Evolutionary conservation across 2,329 filamentous ascomycete species (phyloP).

Genomic region (Sporothrix dimorphospora): DNA sequence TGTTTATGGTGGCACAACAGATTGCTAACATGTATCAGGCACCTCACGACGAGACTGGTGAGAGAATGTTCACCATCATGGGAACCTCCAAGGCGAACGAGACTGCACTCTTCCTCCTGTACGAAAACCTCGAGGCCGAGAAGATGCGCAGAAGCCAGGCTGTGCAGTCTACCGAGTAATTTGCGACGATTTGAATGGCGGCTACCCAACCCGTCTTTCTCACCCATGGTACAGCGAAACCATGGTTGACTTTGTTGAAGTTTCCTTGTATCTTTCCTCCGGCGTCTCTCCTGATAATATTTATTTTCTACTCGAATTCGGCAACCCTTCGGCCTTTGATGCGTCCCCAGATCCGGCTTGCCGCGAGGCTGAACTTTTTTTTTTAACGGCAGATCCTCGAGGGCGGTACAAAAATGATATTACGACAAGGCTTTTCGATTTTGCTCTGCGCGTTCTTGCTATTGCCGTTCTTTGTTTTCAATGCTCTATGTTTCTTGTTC

Average conservation of each 20-base stretch:
- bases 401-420: conserved; percentile 47
- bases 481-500: background rate
- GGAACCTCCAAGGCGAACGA: conserved; percentile 93
- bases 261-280: conserved; percentile 32
- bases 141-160: conserved; percentile 96
- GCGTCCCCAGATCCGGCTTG: conserved; percentile 63
- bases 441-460: conserved; percentile 28
- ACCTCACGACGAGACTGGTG: conserved; percentile 93
- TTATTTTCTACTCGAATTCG: conserved; percentile 55
- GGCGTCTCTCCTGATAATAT: conserved; percentile 31
- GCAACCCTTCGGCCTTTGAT: conserved; percentile 50
- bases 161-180: conserved; percentile 54
- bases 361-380: conserved; percentile 58
- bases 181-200: conserved; percentile 16
- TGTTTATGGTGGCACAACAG: background rate
- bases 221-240: background rate
- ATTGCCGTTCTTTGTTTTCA: conserved; percentile 18
- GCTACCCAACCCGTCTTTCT: conserved; percentile 27
- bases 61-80: conserved; percentile 99
- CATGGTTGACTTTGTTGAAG: conserved; percentile 24
- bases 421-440: conserved; percentile 40
- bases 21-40: conserved; percentile 53
- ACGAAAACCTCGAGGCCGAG: conserved; percentile 98
- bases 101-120: conserved; percentile 91
- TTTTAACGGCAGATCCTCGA: conserved; percentile 50